A percentile compares a stretch with the other conserved stretches of the same genome.
Evolutionary conservation across 768 basidiomycete species (phyloP).

Genomic region (Amanita exitialis): DNA sequence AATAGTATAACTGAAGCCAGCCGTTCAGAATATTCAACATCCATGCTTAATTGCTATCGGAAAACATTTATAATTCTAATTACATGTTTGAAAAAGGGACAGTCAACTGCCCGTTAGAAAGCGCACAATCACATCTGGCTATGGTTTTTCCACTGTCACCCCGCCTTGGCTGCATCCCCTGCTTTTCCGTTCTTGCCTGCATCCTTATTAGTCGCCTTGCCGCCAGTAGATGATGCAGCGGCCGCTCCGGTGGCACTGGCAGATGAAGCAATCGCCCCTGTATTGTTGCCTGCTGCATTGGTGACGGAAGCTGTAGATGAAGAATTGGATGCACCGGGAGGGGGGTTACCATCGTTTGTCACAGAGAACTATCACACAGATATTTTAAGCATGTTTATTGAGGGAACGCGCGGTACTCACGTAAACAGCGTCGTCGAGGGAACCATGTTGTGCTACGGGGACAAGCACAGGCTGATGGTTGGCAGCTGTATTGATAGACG

Average conservation of each 20-base stretch:
- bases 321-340: background rate
- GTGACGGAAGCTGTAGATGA: background rate
- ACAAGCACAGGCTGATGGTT: constrained; percentile 43
- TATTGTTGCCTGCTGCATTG: background rate
- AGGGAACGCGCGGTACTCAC: constrained; percentile 17
- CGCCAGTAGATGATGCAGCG: background rate
- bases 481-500: constrained; percentile 38
- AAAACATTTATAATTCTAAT: background rate
- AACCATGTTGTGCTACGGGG: constrained; percentile 39
- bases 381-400: constrained; percentile 1
- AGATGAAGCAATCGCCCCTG: background rate
- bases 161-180: background rate
- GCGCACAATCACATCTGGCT: background rate
- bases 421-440: constrained; percentile 37
- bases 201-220: background rate
- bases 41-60: background rate
- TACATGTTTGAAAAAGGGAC: background rate
- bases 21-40: no score
- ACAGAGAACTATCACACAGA: constrained; percentile 20
- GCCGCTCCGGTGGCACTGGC: background rate
- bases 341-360: constrained; percentile 19
- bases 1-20: no score
- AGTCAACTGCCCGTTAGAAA: background rate
- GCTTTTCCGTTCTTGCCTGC: background rate
- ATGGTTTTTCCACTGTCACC: background rate